Base-by-base conservation (phyloP, 805 yeast species). In the Candida tallmaniae region DNA sequence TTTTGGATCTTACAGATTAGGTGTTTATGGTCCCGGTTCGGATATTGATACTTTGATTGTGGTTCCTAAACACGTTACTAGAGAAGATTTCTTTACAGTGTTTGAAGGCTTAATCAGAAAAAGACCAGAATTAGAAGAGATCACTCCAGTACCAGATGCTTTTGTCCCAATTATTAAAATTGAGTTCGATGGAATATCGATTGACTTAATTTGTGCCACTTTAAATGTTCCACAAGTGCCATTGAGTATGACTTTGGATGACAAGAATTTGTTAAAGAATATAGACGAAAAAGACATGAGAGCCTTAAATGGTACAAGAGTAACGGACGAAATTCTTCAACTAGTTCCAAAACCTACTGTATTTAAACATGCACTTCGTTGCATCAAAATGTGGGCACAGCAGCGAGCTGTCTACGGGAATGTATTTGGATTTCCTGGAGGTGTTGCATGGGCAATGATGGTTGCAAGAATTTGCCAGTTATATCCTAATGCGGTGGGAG, bases 391-490 rank as follows among this genome's bases (percentile, higher is more conserved):
- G 51, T 93, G 98, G 98, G 98, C 98, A 0, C 90, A 88, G 54
- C 77, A 88, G 50, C 73, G 97, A 32, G 97, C 96, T 0, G 76
- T 93, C 11, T 93, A 93, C 60, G 97, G 86, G 5, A 93, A 93
- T 53, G 83, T 93, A 29, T 86, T 83, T 72, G 98, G 98, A 0
- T 93, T 90, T 60, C 98, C 97, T 1, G 98, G 98, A 51, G 98
- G 98, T 59, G 98, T 93, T 31, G 98, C 98, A 1, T 93, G 98
- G 98, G 98, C 98, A 1, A 93, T 93, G 97, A 60, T 93, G 26
- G 97, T 89, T n/a, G 98, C 97, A 1, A 73, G 98, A 49, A 87
- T 93, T 19, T 93, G 98, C 59, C 98, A 93, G 57, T 63, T 93
- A 32, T 93, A 90, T 55, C 98, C 98, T 7, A 90, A 90, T 59